Conservation (phyloP, 2,329 filamentous ascomycete genomes). For the Achaetomium macrosporum region DNA sequence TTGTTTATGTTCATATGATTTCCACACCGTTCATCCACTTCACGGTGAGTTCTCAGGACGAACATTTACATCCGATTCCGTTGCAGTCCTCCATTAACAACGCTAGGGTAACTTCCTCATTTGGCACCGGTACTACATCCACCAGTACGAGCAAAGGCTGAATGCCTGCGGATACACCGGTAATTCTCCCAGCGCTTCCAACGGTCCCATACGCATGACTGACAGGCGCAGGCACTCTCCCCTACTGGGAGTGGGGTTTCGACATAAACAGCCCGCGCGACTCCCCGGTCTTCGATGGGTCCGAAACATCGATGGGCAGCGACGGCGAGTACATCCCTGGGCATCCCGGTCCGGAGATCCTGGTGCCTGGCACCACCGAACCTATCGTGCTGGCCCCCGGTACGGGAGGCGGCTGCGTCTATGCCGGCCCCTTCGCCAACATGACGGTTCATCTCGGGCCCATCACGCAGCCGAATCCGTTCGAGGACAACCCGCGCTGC, state of each 20-base stretch:
- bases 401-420: constrained; percentile 23
- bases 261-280: constrained; percentile 19
- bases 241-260: constrained; percentile 24
- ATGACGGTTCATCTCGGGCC: constrained; percentile 37
- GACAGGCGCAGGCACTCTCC: constrained; percentile 10
- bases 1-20: constrained; percentile 20
- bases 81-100: background rate
- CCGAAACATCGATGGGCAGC: constrained; percentile 22
- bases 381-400: constrained; percentile 11
- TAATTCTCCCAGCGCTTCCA: background rate
- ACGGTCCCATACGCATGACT: background rate
- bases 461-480: constrained; percentile 24
- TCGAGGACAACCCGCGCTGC: constrained; percentile 38
- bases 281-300: constrained; percentile 24
- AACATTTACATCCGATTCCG: background rate
- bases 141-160: constrained; percentile 20
- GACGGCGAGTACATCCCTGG: constrained; percentile 17
- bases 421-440: constrained; percentile 27
- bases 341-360: constrained; percentile 3
- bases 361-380: constrained; percentile 1
- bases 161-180: constrained; percentile 22
- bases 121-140: constrained; percentile 22
- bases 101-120: constrained; percentile 22
- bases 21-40: constrained; percentile 19
- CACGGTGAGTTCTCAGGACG: constrained; percentile 19